A percentile compares a stretch with the other conserved stretches of the same genome.
Evolutionary conservation across 805 yeast species (phyloP).

Genomic region (Spathaspora passalidarum): DNA sequence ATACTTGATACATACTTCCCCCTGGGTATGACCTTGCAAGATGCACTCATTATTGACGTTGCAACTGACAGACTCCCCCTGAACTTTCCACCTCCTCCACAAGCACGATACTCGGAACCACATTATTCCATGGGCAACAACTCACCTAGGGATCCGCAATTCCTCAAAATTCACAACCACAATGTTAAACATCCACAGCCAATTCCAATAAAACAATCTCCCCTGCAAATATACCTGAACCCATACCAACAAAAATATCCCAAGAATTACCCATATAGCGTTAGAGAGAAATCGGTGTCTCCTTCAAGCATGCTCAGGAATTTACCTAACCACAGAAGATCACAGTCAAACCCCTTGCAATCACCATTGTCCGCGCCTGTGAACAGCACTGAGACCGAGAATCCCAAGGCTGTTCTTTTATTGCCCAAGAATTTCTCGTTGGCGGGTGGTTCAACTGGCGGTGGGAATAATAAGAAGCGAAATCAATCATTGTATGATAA

Average conservation of each 20-base stretch:
- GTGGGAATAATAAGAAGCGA: constrained; percentile 13
- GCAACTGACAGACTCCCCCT: constrained; percentile 19
- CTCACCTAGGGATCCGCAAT: background rate
- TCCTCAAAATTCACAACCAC: background rate
- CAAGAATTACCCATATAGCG: background rate
- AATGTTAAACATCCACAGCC: constrained; percentile 1
- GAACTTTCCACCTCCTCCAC: constrained; percentile 14
- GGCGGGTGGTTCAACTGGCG: constrained; percentile 12
- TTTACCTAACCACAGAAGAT: constrained; percentile 22
- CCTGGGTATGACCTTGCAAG: constrained; percentile 63
- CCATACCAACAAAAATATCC: constrained; percentile 1
- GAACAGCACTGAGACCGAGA: background rate
- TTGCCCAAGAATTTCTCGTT: constrained; percentile 48
- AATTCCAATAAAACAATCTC: background rate
- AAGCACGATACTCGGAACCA: background rate
- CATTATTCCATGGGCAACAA: too few relatives aligned
- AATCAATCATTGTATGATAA: constrained; percentile 17
- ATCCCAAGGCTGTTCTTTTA: constrained; percentile 43
- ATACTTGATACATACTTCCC: constrained; percentile 61
- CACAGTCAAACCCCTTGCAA: constrained; percentile 29
- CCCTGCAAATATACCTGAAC: constrained; percentile 3
- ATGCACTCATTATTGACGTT: constrained; percentile 58
- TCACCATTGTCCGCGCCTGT: constrained; percentile 7
- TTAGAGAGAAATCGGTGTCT: constrained; percentile 22
- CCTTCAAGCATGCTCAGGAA: constrained; percentile 15